Conservation (phyloP, 2,329 filamentous ascomycete genomes). For the Penicillium sp. region DNA sequence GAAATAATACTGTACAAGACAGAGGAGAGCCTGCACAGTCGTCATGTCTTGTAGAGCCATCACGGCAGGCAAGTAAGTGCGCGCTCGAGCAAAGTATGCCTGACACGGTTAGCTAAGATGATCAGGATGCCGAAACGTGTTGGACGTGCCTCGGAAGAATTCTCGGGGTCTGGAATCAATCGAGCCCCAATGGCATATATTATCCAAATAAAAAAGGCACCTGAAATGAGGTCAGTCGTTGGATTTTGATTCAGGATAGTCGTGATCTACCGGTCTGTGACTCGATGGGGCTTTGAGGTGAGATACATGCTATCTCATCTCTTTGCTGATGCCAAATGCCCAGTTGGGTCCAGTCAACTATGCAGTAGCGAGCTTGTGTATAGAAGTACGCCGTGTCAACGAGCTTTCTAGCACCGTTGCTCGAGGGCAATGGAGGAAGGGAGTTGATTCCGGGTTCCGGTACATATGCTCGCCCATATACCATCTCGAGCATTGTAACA, state of each 20-base stretch:
- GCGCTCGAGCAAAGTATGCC: slow-evolving; percentile 22
- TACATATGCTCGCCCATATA: background rate
- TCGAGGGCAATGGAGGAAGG: slow-evolving; percentile 15
- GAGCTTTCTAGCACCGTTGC: slow-evolving; percentile 8
- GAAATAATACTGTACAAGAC: slow-evolving; percentile 19
- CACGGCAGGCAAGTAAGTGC: slow-evolving; percentile 17
- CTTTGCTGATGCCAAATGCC: slow-evolving; percentile 22
- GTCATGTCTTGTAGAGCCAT: slow-evolving; percentile 15
- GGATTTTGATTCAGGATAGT: background rate
- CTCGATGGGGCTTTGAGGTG: background rate
- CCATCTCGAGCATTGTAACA: background rate
- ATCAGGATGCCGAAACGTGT: background rate
- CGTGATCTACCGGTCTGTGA: background rate
- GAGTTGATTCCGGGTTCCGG: slow-evolving; percentile 2
- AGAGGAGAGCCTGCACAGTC: slow-evolving; percentile 21
- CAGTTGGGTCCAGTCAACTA: slow-evolving; percentile 22
- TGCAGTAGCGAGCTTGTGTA: slow-evolving; percentile 23
- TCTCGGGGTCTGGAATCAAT: slow-evolving; percentile 18
- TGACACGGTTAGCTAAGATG: slow-evolving; percentile 1
- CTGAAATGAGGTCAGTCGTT: background rate
- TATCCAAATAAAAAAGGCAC: slow-evolving; percentile 23
- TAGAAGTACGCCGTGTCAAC: slow-evolving; percentile 23
- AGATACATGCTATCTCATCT: slow-evolving; percentile 10
- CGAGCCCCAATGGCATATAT: slow-evolving; percentile 22
- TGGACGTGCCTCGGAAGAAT: slow-evolving; percentile 14